Base-by-base conservation (phyloP, 352 stramenopile genomes). In the Phytophthora cryptogea region DNA sequence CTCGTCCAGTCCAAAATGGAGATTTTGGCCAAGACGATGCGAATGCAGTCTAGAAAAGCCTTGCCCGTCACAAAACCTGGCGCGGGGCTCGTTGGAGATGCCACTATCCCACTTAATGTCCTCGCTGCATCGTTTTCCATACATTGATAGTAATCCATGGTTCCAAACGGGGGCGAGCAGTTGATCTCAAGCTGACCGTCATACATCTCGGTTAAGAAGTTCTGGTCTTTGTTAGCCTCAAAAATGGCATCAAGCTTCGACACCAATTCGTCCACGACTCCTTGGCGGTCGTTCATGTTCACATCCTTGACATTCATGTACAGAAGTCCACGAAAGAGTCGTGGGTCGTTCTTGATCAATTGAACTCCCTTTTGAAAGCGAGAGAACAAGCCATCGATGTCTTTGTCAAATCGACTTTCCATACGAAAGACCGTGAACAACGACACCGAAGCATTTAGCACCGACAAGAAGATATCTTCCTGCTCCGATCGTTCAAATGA, bases 1-100 rank as follows among this genome's bases (percentile, higher is more conserved):
- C 63, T 80, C 0, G 83, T 92, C 80, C 80, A 92, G 33, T 90
- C 80, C 13, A 92, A 39, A 33, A 92, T 88, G 8, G 79, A 83
- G 8, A 89, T 86, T 56, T 92, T 92, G 1, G 80, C 72, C 8
- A 90, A 28, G 2, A 90, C 66, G 11, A 90, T 45, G 0, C 78
- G 72, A 8, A 92, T 44, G 31, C 79, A 92, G 39, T 92, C 76
- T 13, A 86, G 55, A 55, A 92, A 90, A 13, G 53, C 61, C 20
- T 76, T 83, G 0, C 77, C 78, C 0, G 47, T 77, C 2, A 27
- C 0, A 47, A 88, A 89, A 4, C 76, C 75, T 23, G 14, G 17
- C 14, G 32, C 2, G 33, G 32, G n/a, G 13, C 40, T 13, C 16
- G 14, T 27, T 6, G 16, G n/a, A 28, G 52, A 46, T 4, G 30